Base-by-base conservation (phyloP, 371 early-diverging fungal genomes). In the Enterocytospora artemiae region DNA sequence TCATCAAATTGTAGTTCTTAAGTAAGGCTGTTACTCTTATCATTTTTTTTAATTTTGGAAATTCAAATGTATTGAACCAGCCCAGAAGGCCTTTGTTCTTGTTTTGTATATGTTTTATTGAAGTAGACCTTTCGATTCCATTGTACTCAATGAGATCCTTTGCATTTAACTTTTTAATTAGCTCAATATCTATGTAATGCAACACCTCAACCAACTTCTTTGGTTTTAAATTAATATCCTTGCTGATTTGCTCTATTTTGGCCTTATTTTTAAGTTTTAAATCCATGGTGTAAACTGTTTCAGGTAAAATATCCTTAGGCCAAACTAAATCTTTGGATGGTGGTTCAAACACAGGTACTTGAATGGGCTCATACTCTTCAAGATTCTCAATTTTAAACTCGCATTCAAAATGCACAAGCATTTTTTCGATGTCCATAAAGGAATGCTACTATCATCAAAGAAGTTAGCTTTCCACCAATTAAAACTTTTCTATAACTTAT, bases 1-100 rank as follows among this genome's bases (percentile, higher is more conserved):
- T 1, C 14, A 62, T 25, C 3, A 59, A 39, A 36, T 68, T 68
- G 37, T 68, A 68, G 48, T 68, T 68, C 44, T 55, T 48, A 2
- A 44, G 27, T n/a, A 48, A 1, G 9, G 14, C 31, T 16, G 27
- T 5, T n/a, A 63, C 2, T 20, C 20, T 62, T 20, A 41, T 5
- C 5, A 63, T 24, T 41, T 43, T 60, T 1, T 28, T 36, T 1
- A 68, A 33, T 12, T 63, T 30, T 20, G 22, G 22, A 22, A 20
- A 46, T 7, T 7, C 30, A 3, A 31, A 7, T 5, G 4, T 7
- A 9, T 16, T 18, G 18, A 63, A 22, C 9, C 9, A 54, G 36
- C 41, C 46, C 18, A 25, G 14, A 5, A 60, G 12, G 3, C 45
- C 52, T 16, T 2, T 63, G 34, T 68, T 68, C 33, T 52, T 55